Conservation (phyloP, 345 rosid genomes). For the Excoecaria cochinchinensis region DNA sequence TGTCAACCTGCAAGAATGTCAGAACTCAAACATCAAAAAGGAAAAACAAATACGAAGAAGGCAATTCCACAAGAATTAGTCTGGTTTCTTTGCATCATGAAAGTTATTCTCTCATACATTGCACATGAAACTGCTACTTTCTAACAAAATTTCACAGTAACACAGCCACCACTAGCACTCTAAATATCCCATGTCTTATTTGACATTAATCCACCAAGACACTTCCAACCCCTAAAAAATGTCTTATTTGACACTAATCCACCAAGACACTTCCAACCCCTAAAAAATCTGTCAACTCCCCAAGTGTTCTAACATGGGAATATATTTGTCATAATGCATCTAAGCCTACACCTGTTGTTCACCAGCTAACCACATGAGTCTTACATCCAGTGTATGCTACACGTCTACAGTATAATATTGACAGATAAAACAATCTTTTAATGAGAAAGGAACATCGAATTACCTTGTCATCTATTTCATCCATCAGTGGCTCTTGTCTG, state of each 20-base stretch:
- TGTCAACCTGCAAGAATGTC: constrained; percentile 22
- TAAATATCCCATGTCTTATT: background rate
- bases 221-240: background rate
- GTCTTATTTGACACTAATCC: background rate
- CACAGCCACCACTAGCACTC: background rate
- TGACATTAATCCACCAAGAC: background rate
- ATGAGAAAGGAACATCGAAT: background rate
- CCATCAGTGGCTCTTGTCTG: constrained; percentile 32
- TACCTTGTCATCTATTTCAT: constrained; percentile 39
- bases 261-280: no score
- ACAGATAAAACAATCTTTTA: background rate
- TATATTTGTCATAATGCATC: background rate
- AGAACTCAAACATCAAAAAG: background rate
- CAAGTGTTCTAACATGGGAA: background rate
- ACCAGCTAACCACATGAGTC: background rate
- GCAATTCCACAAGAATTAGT: background rate
- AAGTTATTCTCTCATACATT: background rate
- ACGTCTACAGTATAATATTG: background rate
- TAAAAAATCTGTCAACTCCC: background rate
- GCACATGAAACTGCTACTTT: background rate
- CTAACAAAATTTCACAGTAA: background rate
- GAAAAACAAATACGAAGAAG: background rate
- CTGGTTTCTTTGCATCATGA: background rate
- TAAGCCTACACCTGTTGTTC: background rate
- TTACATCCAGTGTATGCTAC: background rate